Evolutionary conservation across 2,329 filamentous ascomycete genomes (phyloP).

Genomic region (Aspergillus latus): DNA sequence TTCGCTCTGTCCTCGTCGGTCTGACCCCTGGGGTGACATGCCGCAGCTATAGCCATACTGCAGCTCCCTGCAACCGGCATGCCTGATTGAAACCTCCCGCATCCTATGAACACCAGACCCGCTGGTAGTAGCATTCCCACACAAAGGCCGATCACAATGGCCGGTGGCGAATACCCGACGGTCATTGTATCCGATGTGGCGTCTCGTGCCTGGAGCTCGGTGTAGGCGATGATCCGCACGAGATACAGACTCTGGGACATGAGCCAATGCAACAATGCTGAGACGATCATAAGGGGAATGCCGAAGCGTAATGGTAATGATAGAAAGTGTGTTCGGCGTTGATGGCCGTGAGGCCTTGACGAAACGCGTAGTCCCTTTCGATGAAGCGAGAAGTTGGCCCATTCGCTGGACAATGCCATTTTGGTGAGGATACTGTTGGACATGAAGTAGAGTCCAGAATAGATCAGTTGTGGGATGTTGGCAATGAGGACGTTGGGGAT

Average conservation of each 20-base stretch:
- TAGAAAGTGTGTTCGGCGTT: constrained; percentile 48
- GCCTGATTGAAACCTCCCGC: neutral
- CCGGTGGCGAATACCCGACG: neutral
- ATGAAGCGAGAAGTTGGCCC: constrained; percentile 37
- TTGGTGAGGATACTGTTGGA: constrained; percentile 41
- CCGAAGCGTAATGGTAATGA: constrained; percentile 45
- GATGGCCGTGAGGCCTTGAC: constrained; percentile 36
- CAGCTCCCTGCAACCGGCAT: neutral
- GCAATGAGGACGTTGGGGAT: constrained; percentile 20
- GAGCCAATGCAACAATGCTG: constrained; percentile 47
- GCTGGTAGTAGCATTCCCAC: neutral
- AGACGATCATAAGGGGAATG: constrained; percentile 37
- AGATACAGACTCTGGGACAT: constrained; percentile 47
- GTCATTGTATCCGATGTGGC: neutral
- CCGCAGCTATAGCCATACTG: neutral
- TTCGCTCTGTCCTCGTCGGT: neutral
- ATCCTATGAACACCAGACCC: neutral
- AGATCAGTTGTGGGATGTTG: constrained; percentile 34
- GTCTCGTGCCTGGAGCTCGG: too few relatives aligned
- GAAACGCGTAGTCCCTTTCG: constrained; percentile 47
- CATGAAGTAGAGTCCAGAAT: constrained; percentile 34
- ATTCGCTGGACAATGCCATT: constrained; percentile 52
- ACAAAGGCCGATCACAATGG: neutral
- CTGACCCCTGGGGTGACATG: neutral
- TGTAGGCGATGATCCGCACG: constrained; percentile 6